Evolutionary conservation across 2,329 filamentous ascomycete genomes (phyloP).

Genomic region (Thermomyces lanuginosus): DNA sequence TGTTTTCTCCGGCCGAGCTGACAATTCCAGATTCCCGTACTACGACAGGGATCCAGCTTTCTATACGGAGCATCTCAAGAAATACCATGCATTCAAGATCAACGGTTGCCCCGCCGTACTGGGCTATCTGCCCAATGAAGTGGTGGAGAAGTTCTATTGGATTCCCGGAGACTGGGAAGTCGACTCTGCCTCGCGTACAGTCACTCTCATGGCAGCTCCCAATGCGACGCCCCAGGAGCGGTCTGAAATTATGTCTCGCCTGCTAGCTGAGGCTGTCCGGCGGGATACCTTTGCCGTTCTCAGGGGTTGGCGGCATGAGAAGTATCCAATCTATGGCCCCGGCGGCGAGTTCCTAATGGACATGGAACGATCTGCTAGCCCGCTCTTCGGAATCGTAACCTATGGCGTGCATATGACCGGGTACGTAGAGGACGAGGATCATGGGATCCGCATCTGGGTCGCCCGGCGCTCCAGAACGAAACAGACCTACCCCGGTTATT

Average conservation of each 20-base stretch:
- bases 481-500: constrained; percentile 74
- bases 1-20: neutral
- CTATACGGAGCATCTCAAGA: constrained; percentile 37
- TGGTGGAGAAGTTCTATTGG: constrained; percentile 25
- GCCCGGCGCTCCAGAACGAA: constrained; percentile 61
- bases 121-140: constrained; percentile 42
- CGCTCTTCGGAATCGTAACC: constrained; percentile 57
- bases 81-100: constrained; percentile 51
- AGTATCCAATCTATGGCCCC: constrained; percentile 59
- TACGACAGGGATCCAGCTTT: constrained; percentile 41
- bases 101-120: constrained; percentile 46
- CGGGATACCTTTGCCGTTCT: constrained; percentile 58
- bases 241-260: constrained; percentile 39
- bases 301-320: constrained; percentile 62
- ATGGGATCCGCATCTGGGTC: constrained; percentile 65
- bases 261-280: constrained; percentile 52
- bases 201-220: constrained; percentile 43
- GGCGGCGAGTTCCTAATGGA: constrained; percentile 46
- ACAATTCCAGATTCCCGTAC: constrained; percentile 55
- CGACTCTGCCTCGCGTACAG: constrained; percentile 41
- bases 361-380: constrained; percentile 59
- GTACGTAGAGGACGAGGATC: constrained; percentile 39
- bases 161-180: constrained; percentile 44
- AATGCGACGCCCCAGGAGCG: constrained; percentile 46
- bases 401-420: constrained; percentile 73